Percentiles rank a stretch among this genome's conserved stretches.
phyloP scores from a whole-genome alignment of 2,329 filamentous ascomycete species.

The Fusarium nodosum region DNA sequence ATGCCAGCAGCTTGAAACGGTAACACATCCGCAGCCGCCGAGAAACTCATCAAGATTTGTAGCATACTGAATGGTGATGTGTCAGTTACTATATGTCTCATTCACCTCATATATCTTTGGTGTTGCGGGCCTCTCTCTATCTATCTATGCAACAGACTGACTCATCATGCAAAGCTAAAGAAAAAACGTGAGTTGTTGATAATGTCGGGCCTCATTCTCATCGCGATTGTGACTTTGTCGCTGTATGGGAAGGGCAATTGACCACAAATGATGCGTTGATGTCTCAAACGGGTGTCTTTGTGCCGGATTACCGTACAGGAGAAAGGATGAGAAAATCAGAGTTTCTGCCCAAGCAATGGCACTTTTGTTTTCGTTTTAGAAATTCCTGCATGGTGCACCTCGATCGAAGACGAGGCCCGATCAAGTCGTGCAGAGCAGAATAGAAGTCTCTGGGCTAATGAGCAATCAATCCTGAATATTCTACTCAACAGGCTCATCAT shows the following conservation, averaged over 20 bases:
- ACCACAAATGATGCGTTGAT: constrained; percentile 1
- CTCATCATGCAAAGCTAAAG: constrained; percentile 4
- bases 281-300: constrained; percentile 22
- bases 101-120: not conserved
- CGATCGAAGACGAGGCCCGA: constrained; percentile 29
- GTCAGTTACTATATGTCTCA: constrained; percentile 6
- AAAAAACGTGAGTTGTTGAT: not conserved
- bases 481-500: constrained; percentile 14
- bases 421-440: constrained; percentile 12
- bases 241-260: not conserved
- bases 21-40: constrained; percentile 16
- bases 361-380: constrained; percentile 23
- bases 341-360: constrained; percentile 5
- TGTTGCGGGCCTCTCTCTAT: not conserved
- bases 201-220: constrained; percentile 17
- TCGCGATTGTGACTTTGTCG: constrained; percentile 2
- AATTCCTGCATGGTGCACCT: constrained; percentile 12
- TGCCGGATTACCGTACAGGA: constrained; percentile 16
- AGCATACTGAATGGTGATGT: constrained; percentile 19
- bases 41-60: constrained; percentile 5
- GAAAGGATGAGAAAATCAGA: not conserved
- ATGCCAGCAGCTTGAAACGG: constrained; percentile 14
- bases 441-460: not conserved
- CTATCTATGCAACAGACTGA: constrained; percentile 7
- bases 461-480: constrained; percentile 9